phyloP scores from a whole-genome alignment of 306 rosid species.

The Argentina anserina region DNA sequence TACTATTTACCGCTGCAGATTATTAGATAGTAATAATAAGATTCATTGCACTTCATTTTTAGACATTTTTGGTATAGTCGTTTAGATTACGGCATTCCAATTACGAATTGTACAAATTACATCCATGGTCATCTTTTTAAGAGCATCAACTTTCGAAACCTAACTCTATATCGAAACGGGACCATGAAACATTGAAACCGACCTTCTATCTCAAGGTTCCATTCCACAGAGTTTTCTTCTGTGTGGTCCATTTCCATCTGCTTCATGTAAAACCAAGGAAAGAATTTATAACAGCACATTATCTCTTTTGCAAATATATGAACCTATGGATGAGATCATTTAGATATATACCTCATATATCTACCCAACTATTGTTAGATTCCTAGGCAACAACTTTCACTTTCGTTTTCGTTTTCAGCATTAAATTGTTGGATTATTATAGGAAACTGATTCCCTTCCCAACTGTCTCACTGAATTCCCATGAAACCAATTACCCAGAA shows the following conservation, averaged over 20 bases:
- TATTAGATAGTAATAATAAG: no score
- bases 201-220: conserved; percentile 29
- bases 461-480: conserved; percentile 4
- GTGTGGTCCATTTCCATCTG: conserved; percentile 35
- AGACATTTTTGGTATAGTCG: neutral
- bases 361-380: neutral
- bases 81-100: neutral
- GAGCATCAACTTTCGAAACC: conserved; percentile 9
- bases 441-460: conserved; percentile 8
- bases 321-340: conserved; percentile 2
- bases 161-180: conserved; percentile 9
- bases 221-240: conserved; percentile 8
- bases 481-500: neutral
- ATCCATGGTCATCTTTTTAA: conserved; percentile 1
- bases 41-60: neutral
- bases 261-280: conserved; percentile 26
- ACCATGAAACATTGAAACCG: conserved; percentile 10
- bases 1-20: no score
- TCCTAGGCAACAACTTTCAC: conserved; percentile 19
- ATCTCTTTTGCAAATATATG: neutral
- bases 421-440: neutral
- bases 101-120: neutral
- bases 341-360: neutral
- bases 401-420: conserved; percentile 8
- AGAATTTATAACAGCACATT: conserved; percentile 24